These are phyloP conservation scores for Psidium friedrichsthalianum DNA, from an alignment of 345 rosid genomes.

Conservation along the genomic window DNA sequence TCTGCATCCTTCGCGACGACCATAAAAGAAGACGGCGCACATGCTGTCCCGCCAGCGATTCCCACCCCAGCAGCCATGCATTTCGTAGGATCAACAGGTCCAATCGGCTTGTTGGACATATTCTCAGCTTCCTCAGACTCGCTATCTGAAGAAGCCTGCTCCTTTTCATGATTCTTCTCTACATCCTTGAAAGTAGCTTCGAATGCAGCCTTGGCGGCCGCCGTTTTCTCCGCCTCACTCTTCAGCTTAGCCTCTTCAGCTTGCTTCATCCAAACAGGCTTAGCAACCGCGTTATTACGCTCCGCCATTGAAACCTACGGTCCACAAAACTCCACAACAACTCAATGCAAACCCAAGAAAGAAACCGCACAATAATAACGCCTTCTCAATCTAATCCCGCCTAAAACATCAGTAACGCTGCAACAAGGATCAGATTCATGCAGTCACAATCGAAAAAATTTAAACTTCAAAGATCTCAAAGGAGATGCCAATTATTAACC, in stretches of 20 bases:
- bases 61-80: constrained; percentile 89
- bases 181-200: constrained; percentile 82
- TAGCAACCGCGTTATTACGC: constrained; percentile 22
- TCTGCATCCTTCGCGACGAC: constrained; percentile 79
- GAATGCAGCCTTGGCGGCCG: constrained; percentile 94
- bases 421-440: not conserved
- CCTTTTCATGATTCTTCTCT: constrained; percentile 27
- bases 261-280: constrained; percentile 93
- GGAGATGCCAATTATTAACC: not conserved
- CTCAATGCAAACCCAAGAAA: not conserved
- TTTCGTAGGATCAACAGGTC: constrained; percentile 79
- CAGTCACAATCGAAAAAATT: not conserved
- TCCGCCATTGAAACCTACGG: constrained; percentile 35
- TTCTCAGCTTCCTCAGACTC: constrained; percentile 72
- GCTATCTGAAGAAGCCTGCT: constrained; percentile 39
- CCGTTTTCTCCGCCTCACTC: constrained; percentile 81
- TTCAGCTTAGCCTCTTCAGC: constrained; percentile 94
- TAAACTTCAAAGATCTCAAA: not conserved
- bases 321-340: not conserved
- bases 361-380: not conserved
- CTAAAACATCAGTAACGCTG: too few species aligned
- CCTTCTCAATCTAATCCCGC: not conserved
- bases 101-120: constrained; percentile 63
- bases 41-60: constrained; percentile 91
- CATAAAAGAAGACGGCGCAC: constrained; percentile 69